Evolutionary conservation across 2,329 filamentous ascomycete genomes (phyloP).

Genomic region (Periglandula ipomoeae): DNA sequence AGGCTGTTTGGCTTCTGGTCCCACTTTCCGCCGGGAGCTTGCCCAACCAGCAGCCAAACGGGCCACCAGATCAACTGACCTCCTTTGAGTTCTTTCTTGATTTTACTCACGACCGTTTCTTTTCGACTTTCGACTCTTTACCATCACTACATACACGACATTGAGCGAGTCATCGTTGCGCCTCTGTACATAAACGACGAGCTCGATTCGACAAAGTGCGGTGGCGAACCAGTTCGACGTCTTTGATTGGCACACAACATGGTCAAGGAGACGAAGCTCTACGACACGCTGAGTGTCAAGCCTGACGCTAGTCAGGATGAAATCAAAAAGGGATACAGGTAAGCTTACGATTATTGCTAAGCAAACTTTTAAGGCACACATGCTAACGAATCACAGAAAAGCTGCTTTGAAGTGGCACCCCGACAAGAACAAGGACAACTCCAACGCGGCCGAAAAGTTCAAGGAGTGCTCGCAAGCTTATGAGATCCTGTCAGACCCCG

Average conservation of each 20-base stretch:
- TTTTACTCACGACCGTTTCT: too few relatives aligned
- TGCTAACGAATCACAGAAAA: slow-evolving; percentile 49
- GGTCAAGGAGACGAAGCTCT: slow-evolving; percentile 93
- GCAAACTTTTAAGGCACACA: too few relatives aligned
- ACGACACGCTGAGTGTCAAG: slow-evolving; percentile 75
- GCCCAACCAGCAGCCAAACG: neutral
- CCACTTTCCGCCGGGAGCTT: slow-evolving; percentile 10
- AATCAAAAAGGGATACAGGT: slow-evolving; percentile 94
- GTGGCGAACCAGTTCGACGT: neutral
- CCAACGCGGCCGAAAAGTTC: slow-evolving; percentile 82
- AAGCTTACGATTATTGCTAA: slow-evolving; percentile 18
- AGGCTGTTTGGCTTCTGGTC: slow-evolving; percentile 11
- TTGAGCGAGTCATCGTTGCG: neutral
- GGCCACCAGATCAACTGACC: too few relatives aligned
- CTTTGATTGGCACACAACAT: slow-evolving; percentile 40
- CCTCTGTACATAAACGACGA: neutral
- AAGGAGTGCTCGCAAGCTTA: slow-evolving; percentile 97
- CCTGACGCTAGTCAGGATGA: slow-evolving; percentile 80
- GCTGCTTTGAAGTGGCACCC: slow-evolving; percentile 86
- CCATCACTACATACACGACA: neutral
- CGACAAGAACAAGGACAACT: slow-evolving; percentile 95
- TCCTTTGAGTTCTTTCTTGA: neutral
- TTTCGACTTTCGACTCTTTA: neutral
- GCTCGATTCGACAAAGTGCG: neutral
- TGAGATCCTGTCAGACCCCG: slow-evolving; percentile 93